A percentile compares a stretch with the other conserved stretches of the same genome.
These are phyloP conservation scores for Penicillium griseofulvum DNA, from an alignment of 2,329 filamentous ascomycete species.

Conservation along the genomic window DNA sequence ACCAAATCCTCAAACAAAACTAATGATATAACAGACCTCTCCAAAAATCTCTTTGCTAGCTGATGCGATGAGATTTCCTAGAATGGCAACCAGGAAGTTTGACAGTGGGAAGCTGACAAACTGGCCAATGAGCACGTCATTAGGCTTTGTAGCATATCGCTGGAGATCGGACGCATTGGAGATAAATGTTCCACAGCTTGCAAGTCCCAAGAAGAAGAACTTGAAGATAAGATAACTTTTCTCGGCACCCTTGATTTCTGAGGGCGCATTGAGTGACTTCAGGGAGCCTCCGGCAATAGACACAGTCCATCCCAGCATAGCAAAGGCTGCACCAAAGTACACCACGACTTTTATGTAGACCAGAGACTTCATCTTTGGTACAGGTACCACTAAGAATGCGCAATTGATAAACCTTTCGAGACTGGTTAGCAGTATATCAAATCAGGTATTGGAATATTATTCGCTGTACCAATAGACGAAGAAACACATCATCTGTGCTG, in stretches of 20 bases:
- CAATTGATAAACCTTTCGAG: slow-evolving; percentile 34
- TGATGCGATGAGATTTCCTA: slow-evolving; percentile 43
- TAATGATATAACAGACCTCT: slow-evolving; percentile 12
- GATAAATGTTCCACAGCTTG: slow-evolving; percentile 23
- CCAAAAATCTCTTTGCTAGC: slow-evolving; percentile 33
- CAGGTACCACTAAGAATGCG: slow-evolving; percentile 40
- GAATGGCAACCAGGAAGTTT: slow-evolving; percentile 38
- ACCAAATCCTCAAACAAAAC: too few relatives aligned
- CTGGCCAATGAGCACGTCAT: slow-evolving; percentile 44
- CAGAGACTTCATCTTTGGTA: slow-evolving; percentile 38
- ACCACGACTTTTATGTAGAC: slow-evolving; percentile 40
- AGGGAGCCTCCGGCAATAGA: slow-evolving; percentile 32
- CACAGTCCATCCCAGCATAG: slow-evolving; percentile 43
- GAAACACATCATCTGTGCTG: slow-evolving; percentile 45
- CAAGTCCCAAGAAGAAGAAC: slow-evolving; percentile 37
- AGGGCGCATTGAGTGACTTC: slow-evolving; percentile 24
- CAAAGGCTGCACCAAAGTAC: slow-evolving; percentile 39
- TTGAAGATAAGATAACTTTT: slow-evolving; percentile 40
- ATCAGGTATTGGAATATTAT: background rate
- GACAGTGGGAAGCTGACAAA: slow-evolving; percentile 43
- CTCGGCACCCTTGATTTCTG: slow-evolving; percentile 32
- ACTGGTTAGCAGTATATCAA: background rate
- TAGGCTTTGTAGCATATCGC: slow-evolving; percentile 42
- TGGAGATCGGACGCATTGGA: slow-evolving; percentile 47
- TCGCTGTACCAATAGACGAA: slow-evolving; percentile 38